A percentile compares a stretch with the other conserved stretches of the same genome.
These are phyloP conservation scores for Entomortierella beljakovae DNA, from an alignment of 192 early-diverging fungal species.

Conservation along the genomic window DNA sequence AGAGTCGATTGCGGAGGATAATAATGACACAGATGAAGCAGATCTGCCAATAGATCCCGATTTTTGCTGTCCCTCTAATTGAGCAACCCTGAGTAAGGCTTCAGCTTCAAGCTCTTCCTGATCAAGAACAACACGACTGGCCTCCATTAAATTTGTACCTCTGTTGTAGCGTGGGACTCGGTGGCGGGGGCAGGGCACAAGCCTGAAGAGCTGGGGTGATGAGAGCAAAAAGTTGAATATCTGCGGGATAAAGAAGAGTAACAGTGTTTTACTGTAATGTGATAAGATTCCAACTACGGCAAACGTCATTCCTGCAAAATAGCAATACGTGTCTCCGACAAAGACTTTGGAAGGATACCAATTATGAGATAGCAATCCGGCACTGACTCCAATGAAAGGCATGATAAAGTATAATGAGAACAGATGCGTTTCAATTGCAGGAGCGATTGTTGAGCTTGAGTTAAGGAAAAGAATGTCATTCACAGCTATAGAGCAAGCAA, in stretches of 20 bases:
- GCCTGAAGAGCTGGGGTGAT: slow-evolving; percentile 91
- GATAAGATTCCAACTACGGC: slow-evolving; percentile 96
- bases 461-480: slow-evolving; percentile 81
- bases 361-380: slow-evolving; percentile 88
- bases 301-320: slow-evolving; percentile 99
- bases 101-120: slow-evolving; percentile 22
- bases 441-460: slow-evolving; percentile 53
- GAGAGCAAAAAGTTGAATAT: slow-evolving; percentile 98
- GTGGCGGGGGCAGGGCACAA: slow-evolving; percentile 97
- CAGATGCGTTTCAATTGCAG: slow-evolving; percentile 83
- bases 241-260: slow-evolving; percentile 96
- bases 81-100: not conserved
- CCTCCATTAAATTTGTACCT: slow-evolving; percentile 41
- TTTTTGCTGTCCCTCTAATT: not conserved
- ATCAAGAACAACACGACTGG: slow-evolving; percentile 32
- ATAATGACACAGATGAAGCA: slow-evolving; percentile 6
- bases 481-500: slow-evolving; percentile 83
- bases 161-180: slow-evolving; percentile 82
- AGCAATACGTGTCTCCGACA: slow-evolving; percentile 97
- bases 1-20: not conserved
- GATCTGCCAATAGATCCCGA: slow-evolving; percentile 30
- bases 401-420: slow-evolving; percentile 92
- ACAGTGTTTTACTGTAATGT: slow-evolving; percentile 92
- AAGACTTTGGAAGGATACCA: slow-evolving; percentile 94
- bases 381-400: slow-evolving; percentile 91